Conservation (phyloP, 2,329 filamentous ascomycete genomes). For the Cercospora sojina region DNA sequence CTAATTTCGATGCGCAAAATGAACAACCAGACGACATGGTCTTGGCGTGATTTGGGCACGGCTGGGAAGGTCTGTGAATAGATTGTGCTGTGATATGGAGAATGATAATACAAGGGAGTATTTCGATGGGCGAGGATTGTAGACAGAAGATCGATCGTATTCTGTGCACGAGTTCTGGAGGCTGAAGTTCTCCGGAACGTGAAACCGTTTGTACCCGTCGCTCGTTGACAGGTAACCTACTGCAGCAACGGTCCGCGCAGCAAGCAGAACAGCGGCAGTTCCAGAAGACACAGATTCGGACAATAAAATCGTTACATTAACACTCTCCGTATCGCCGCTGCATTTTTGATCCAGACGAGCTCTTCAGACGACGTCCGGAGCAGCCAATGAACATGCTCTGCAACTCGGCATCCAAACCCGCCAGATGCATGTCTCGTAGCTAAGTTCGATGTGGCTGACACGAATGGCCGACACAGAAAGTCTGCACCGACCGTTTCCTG, state of each 20-base stretch:
- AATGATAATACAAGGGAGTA: not conserved
- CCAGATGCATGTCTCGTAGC: not conserved
- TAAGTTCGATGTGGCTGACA: not conserved
- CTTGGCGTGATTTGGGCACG: not conserved
- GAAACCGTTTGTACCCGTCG: not conserved
- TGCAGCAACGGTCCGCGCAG: not conserved
- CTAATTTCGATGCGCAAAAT: not conserved
- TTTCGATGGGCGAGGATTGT: not conserved
- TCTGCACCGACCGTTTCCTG: not conserved
- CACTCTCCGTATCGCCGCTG: not conserved
- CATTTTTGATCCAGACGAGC: not conserved
- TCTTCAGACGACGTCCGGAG: not conserved
- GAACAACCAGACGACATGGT: not conserved
- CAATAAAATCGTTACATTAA: not conserved
- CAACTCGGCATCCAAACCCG: not conserved
- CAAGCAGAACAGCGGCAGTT: not conserved
- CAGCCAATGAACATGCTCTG: not conserved
- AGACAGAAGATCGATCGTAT: not conserved
- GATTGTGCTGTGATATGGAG: not conserved
- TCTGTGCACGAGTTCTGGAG: not conserved
- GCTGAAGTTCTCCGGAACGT: not conserved
- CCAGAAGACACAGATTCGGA: not conserved
- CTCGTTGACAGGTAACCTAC: not conserved
- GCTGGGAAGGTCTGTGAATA: not conserved
- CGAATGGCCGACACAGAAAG: not conserved